phyloP scores from a whole-genome alignment of 805 yeast genomes.

The Saccharomyces eubayanus region DNA sequence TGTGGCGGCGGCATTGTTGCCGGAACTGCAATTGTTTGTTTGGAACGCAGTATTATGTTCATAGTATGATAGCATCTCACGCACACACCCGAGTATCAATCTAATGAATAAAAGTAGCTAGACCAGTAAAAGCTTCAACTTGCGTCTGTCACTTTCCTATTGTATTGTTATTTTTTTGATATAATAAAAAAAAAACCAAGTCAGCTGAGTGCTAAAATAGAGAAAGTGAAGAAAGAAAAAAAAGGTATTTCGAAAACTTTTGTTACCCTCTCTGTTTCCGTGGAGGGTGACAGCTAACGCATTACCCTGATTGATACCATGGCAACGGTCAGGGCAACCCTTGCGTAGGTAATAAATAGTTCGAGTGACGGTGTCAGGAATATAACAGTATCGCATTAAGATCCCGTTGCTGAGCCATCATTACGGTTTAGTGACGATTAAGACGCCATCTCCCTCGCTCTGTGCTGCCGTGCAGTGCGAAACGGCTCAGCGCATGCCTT shows the following conservation, averaged over 20 bases:
- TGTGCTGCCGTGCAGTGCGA: background rate
- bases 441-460: background rate
- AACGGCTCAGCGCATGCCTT: background rate
- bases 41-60: background rate
- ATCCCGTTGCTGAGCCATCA: background rate
- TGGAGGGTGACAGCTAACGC: background rate
- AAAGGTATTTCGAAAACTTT: background rate
- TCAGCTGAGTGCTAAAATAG: background rate
- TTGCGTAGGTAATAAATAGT: background rate
- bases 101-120: background rate
- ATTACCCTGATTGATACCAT: background rate
- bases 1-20: background rate
- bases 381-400: background rate
- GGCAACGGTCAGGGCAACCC: background rate
- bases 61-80: background rate
- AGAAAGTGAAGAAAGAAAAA: background rate
- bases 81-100: background rate
- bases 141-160: background rate
- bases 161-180: background rate
- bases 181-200: background rate
- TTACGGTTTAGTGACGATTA: background rate
- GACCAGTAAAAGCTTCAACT: background rate
- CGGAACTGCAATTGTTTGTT: background rate
- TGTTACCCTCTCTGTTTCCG: background rate
- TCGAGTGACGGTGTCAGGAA: background rate